A percentile compares a stretch with the other conserved stretches of the same genome.
Conservation (phyloP, 177 flowering plant genomes). For the Telopea speciosissima region DNA sequence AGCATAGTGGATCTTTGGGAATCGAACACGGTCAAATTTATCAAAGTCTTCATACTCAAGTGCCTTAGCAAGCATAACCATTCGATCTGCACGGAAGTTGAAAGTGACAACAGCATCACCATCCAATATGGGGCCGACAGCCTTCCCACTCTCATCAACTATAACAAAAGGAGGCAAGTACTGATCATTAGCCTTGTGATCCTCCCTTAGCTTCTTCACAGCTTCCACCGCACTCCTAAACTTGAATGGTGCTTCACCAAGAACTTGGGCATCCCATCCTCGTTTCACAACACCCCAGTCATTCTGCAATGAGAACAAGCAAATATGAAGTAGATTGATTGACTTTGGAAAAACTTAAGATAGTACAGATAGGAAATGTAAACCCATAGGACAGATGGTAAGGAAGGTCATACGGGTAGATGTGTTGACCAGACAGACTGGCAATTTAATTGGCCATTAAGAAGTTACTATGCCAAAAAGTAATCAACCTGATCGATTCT, state of each 20-base stretch:
- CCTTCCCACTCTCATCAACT: constrained; percentile 70
- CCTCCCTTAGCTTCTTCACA: constrained; percentile 67
- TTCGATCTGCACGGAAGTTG: constrained; percentile 96
- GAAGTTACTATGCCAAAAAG: not conserved
- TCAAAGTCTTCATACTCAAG: constrained; percentile 85
- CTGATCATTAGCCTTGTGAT: constrained; percentile 60
- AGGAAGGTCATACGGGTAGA: not conserved
- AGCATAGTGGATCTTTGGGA: constrained; percentile 89
- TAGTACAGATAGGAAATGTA: not conserved
- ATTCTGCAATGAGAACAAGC: constrained; percentile 42
- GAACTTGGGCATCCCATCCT: constrained; percentile 99
- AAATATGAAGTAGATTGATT: not conserved
- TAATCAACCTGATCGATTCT: not conserved
- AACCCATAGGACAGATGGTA: not conserved
- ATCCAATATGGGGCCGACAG: constrained; percentile 91
- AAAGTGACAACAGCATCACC: constrained; percentile 98
- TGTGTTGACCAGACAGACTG: not conserved
- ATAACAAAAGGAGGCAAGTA: constrained; percentile 92
- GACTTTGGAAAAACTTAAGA: not conserved
- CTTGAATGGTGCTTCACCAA: constrained; percentile 95
- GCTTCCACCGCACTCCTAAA: constrained; percentile 79
- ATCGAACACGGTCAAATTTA: constrained; percentile 81
- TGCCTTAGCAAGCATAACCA: constrained; percentile 95
- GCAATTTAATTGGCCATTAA: not conserved
- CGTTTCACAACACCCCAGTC: constrained; percentile 94